Base-by-base conservation (phyloP, 1,139 yeast species). In the Sugiyamaella xylanicola region DNA sequence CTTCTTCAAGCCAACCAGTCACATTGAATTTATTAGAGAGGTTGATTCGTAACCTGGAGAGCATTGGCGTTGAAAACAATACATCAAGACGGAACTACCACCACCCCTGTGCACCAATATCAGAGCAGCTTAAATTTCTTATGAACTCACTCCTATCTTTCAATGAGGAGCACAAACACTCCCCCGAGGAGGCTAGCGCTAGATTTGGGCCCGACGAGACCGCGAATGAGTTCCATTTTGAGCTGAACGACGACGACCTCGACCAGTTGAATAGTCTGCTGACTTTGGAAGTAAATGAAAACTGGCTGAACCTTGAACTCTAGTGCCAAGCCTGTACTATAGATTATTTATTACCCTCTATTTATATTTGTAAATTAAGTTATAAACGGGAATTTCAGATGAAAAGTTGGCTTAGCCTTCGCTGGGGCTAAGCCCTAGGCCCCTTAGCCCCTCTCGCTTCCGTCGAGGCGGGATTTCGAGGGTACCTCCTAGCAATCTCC, bases 251-350 rank as follows among this genome's bases (percentile, higher is more conserved):
- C 32, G 51, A 51, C 9, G 45, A 41, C 37, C 54, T 54, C 32
- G 54, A 54, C 22, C 54, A 54, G 41, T 36, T 54, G n/a, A 45
- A 43, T 17, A 35, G 44, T 21, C 44, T 54, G 15, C 21, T 54
- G 5, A 39, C 55, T 15, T 20, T 41, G 32, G 51, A 46, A 11
- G 55, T 47, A 15, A 49, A 53, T 46, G 52, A 45, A 22, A 37
- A 43, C 41, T 53, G 55, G 55, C 43, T 36, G n/a, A 47, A 47
- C 25, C 43, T 32, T 29, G 55, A 48, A n/a, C 21, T 32, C 15
- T 44, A 39, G 46, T 20, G n/a, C 37, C 25, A 44, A 37, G 13
- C 15, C 2, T 8, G 9, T 36, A 15, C n/a, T 32, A 22, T 29
- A 19, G 35, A 45, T 19, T 45, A 35, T 35, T 45, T 29, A 15